Base-by-base conservation (phyloP, 352 stramenopile genomes). In the Pythium coloratum region DNA sequence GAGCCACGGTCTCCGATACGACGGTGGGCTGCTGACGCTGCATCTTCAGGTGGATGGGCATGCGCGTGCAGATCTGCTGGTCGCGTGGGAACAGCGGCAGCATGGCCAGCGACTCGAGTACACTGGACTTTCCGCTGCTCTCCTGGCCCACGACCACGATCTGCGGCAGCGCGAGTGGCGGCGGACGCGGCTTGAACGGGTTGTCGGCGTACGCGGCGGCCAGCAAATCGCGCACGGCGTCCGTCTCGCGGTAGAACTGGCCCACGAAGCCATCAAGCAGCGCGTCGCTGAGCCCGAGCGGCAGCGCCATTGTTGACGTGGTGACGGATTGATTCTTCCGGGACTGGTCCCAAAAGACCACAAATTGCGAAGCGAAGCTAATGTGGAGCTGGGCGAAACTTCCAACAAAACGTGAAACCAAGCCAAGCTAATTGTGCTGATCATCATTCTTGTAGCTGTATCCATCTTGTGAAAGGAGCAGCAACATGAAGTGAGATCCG, bases 51-150 rank as follows among this genome's bases (percentile, higher is more conserved):
- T 73, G 71, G 62, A 86, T 72, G 6, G 76, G 74, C 64, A 86
- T 61, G 9, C 76, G 71, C 32, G 74, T 82, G 68, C 73, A 79
- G 14, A 78, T 57, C 26, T 55, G 51, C 57, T 66, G 55, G 55
- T 78, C 68, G 24, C 78, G 77, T 40, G 78, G 78, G 65, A 86
- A 81, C 1, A 84, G 49, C 47, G 77, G 72, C 51, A 80, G 34
- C 76, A 82, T 81, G 44, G 74, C 76, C 20, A 86, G 56, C 44
- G 64, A 73, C 68, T 83, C 78, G 55, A 84, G 67, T 46, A 82
- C 72, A 30, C 66, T 79, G 3, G 75, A 83, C 72, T 82, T 86
- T 71, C 78, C 78, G 60, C 74, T 78, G 70, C 76, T 70, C 61
- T 82, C 76, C 34, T 80, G 65, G 20, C 78, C 78, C 18, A 80